These are phyloP conservation scores for Trichoderma endophyticum DNA, from an alignment of 2,329 filamentous ascomycete genomes.

Conservation along the genomic window DNA sequence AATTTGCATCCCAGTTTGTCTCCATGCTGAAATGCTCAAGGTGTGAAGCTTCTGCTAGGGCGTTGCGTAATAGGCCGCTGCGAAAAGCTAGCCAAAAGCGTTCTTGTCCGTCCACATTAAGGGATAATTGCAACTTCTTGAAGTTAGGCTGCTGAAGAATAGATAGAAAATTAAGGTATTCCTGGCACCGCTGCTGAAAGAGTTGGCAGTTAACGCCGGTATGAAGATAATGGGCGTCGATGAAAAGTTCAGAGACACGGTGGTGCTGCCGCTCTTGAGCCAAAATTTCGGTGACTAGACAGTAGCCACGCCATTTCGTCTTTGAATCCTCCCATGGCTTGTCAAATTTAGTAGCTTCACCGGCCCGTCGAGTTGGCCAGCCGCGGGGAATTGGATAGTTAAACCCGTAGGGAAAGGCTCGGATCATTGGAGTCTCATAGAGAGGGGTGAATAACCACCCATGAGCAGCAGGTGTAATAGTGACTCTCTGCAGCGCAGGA, in stretches of 20 bases:
- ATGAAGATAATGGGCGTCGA: background rate
- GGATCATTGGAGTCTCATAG: slow-evolving; percentile 43
- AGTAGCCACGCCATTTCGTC: background rate
- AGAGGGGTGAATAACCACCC: slow-evolving; percentile 34
- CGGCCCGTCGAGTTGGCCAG: background rate
- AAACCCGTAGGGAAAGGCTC: slow-evolving; percentile 28
- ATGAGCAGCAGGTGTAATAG: slow-evolving; percentile 39
- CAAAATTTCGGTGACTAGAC: background rate
- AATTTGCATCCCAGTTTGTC: background rate
- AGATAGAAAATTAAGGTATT: background rate
- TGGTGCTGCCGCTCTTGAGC: background rate
- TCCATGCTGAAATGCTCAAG: background rate
- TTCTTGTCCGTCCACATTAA: background rate
- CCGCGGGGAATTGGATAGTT: background rate
- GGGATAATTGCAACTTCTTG: background rate
- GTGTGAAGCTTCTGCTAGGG: background rate
- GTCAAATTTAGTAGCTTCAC: background rate
- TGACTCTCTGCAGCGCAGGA: slow-evolving; percentile 35
- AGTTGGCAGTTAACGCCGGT: background rate
- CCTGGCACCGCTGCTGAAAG: background rate
- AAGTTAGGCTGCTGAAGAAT: background rate
- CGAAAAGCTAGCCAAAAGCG: background rate
- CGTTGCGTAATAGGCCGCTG: background rate
- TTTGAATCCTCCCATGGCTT: background rate
- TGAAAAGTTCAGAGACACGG: background rate